Conservation (phyloP, 1,139 yeast genomes). For the Diutina ranongensis region DNA sequence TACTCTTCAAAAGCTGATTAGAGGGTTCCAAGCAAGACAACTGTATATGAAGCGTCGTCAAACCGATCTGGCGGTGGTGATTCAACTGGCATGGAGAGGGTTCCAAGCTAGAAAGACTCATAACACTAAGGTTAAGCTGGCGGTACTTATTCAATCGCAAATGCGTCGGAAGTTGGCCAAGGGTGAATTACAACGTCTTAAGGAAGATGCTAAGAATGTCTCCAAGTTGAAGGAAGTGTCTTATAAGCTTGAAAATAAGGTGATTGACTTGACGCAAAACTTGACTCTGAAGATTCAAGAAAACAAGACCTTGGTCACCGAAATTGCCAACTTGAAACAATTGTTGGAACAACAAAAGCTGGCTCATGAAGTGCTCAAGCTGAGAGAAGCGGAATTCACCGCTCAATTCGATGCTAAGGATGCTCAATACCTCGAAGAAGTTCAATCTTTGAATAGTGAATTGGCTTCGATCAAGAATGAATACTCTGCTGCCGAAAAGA, state of each 20-base stretch:
- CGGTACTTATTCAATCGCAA: conserved; percentile 65
- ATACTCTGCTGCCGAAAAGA: conserved; percentile 48
- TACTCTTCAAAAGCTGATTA: conserved; percentile 53
- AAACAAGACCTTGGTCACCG: conserved; percentile 57
- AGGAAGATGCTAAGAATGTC: conserved; percentile 82
- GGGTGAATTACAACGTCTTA: conserved; percentile 49
- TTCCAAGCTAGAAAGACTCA: conserved; percentile 36
- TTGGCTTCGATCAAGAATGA: conserved; percentile 46
- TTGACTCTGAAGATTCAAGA: conserved; percentile 70
- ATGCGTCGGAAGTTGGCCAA: conserved; percentile 70
- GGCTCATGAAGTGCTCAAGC: conserved; percentile 44
- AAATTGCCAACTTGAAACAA: conserved; percentile 43
- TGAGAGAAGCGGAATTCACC: conserved; percentile 44
- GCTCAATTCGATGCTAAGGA: conserved; percentile 34
- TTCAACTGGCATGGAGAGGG: conserved; percentile 65
- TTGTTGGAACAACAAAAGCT: conserved; percentile 43
- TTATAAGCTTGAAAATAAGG: conserved; percentile 89
- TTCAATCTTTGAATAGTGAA: conserved; percentile 45
- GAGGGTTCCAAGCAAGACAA: conserved; percentile 54
- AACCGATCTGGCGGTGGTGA: conserved; percentile 50
- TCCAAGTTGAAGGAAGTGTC: conserved; percentile 85
- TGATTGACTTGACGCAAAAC: conserved; percentile 82
- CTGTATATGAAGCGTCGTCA: conserved; percentile 31
- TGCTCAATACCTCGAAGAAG: conserved; percentile 37
- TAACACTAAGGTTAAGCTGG: conserved; percentile 33